Conservation (phyloP, 768 basidiomycete genomes). For the Rhodotorula kratochvilovae region DNA sequence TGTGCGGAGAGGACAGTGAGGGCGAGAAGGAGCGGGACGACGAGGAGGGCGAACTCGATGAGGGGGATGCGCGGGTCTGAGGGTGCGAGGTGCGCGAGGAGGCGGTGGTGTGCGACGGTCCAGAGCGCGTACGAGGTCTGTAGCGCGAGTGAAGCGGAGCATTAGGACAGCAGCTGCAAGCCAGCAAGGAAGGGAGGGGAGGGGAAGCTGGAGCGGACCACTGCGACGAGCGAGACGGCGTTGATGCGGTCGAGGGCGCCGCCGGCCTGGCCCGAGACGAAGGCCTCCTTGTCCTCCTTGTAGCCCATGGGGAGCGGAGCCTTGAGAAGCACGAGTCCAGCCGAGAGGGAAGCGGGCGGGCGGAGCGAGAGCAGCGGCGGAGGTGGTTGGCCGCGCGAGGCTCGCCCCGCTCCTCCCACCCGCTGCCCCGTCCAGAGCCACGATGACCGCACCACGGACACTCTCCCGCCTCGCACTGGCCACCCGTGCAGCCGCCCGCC, state of each 20-base stretch:
- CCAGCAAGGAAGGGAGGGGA: too few relatives aligned
- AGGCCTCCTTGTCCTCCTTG: conserved; percentile 74
- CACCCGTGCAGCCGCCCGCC: conserved; percentile 8
- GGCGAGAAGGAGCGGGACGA: conserved; percentile 71
- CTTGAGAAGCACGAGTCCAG: not conserved
- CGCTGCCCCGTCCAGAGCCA: too few relatives aligned
- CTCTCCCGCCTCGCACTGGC: conserved; percentile 6
- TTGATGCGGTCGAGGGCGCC: conserved; percentile 67
- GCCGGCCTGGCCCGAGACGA: conserved; percentile 69
- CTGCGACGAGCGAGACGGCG: conserved; percentile 59
- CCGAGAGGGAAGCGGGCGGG: not conserved
- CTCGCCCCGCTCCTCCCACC: too few relatives aligned
- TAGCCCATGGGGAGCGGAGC: conserved; percentile 51
- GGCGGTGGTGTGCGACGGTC: conserved; percentile 52
- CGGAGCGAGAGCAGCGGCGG: not conserved
- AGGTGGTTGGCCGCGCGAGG: not conserved
- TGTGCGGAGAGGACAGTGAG: conserved; percentile 68
- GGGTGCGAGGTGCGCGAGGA: conserved; percentile 50
- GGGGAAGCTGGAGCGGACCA: conserved; percentile 54
- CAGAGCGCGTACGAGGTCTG: conserved; percentile 72
- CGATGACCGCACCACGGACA: conserved; percentile 24
- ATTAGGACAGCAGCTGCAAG: not conserved
- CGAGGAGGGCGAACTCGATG: conserved; percentile 62
- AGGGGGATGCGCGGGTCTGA: conserved; percentile 46
- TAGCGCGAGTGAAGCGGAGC: not conserved